A percentile compares a stretch with the other conserved stretches of the same genome.
These are phyloP conservation scores for Pestalotiopsis sp. DNA, from an alignment of 2,329 filamentous ascomycete species.

Conservation along the genomic window DNA sequence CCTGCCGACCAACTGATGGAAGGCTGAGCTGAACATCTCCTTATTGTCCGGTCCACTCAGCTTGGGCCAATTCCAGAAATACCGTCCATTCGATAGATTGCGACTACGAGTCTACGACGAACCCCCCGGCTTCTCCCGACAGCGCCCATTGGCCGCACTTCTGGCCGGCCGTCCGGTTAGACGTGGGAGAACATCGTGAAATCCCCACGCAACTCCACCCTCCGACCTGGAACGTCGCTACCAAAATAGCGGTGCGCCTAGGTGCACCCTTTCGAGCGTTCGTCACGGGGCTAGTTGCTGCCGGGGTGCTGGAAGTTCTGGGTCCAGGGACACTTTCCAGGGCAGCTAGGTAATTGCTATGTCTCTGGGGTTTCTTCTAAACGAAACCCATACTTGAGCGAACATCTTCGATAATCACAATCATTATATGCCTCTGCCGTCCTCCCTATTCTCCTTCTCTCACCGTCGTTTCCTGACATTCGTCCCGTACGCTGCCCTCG, in stretches of 20 bases:
- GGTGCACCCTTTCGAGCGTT: not conserved
- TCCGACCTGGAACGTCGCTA: slow-evolving; percentile 18
- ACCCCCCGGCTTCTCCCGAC: slow-evolving; percentile 8
- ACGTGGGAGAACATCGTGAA: slow-evolving; percentile 14
- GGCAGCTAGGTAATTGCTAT: slow-evolving; percentile 6
- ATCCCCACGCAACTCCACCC: slow-evolving; percentile 13
- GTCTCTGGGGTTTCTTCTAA: not conserved
- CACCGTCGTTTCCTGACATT: not conserved
- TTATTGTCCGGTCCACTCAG: not conserved
- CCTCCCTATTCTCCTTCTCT: not conserved
- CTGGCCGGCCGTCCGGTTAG: not conserved
- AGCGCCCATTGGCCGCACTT: slow-evolving; percentile 5
- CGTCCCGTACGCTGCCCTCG: not conserved
- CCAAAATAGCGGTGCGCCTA: slow-evolving; percentile 21
- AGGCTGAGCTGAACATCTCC: not conserved
- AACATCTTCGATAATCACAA: not conserved
- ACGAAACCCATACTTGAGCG: not conserved
- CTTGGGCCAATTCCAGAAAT: not conserved
- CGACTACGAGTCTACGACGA: not conserved
- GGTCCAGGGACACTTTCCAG: not conserved
- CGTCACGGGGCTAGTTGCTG: slow-evolving; percentile 16
- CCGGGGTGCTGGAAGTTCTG: slow-evolving; percentile 12
- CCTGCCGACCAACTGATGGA: not conserved
- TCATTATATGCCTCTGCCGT: not conserved
- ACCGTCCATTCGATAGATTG: slow-evolving; percentile 7